Evolutionary conservation across 2,329 filamentous ascomycete species (phyloP), one percentile per base, ranked within the genome.

Genomic region (Penicillium rolfsii): DNA sequence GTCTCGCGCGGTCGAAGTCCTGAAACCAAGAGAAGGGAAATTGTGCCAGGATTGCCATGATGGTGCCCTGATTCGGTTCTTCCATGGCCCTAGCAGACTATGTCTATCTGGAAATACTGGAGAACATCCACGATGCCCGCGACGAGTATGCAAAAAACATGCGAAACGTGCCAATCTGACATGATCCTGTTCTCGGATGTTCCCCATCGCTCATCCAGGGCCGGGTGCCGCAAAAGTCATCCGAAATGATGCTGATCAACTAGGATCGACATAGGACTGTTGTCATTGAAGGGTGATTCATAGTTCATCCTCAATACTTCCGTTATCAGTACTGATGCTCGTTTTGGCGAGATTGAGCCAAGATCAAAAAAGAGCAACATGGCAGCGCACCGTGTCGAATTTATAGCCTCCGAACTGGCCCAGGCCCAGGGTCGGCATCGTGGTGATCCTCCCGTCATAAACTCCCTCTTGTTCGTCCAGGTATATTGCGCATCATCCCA

Each of bases 401-500:
- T 56, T 56, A 49, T 56, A 40, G 30, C 22, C 45, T n/a, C 45
- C 24, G 11, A 3, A n/a, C 26, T 9, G 45, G 45, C 24, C 24
- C 7, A n/a, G n/a, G 14, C 8, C 26, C 43, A 28, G 24, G 24
- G 4, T 22, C 22, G 28, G 41, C 28, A 11, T 43, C 22, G 3
- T 6, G 19, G n/a, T 48, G 9, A 33, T 16, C 33, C 28, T 38
- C 22, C 30, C 4, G 12, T 4, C 41, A 14, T 7, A 28, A 11
- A 14, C 12, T 38, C 24, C 4, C 12, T 55, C 33, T 53, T 49
- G 54, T 56, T 56, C 54, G 54, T 26, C 19, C 2, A 50, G 54
- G 41, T 49, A 48, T 56, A 49, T 56, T 40, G 54, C 54, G 43
- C 54, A 56, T 36, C 33, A 35, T 22, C 38, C 30, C 28, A 48